A percentile compares a stretch with the other conserved stretches of the same genome.
Evolutionary conservation across 495 filamentous ascomycete species (phyloP).

Genomic region (Cercophora sp.): DNA sequence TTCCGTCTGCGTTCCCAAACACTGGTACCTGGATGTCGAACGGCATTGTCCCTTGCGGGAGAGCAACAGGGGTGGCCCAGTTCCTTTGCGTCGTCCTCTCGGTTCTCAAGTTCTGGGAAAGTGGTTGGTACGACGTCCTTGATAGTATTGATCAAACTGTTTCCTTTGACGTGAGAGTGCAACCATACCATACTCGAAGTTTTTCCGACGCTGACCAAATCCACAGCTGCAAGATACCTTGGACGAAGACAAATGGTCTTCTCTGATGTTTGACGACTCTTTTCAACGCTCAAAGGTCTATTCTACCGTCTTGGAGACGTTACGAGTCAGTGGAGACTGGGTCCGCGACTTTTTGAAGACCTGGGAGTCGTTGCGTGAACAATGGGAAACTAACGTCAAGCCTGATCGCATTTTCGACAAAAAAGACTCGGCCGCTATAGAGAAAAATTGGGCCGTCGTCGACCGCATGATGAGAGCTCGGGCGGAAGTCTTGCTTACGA

Average conservation of each 20-base stretch:
- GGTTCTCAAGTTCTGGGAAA: not conserved
- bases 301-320: slow-evolving; percentile 5
- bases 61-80: not conserved
- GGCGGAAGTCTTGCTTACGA: not conserved
- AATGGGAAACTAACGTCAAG: not conserved
- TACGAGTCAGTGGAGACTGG: slow-evolving; percentile 1
- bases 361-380: not conserved
- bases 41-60: not conserved
- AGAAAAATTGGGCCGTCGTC: slow-evolving; percentile 2
- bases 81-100: not conserved
- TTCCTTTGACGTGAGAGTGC: not conserved
- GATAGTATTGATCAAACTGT: not conserved
- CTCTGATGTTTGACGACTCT: slow-evolving; percentile 8
- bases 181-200: not conserved
- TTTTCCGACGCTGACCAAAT: not conserved
- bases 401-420: not conserved
- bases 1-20: not conserved
- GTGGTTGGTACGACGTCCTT: not conserved
- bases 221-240: not conserved
- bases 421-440: not conserved
- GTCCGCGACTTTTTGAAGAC: not conserved
- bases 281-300: not conserved
- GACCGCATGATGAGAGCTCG: not conserved
- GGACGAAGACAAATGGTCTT: not conserved
- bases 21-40: not conserved